A percentile compares a stretch with the other conserved stretches of the same genome.
These are phyloP conservation scores for Xylona heveae DNA, from an alignment of 495 filamentous ascomycete genomes.

Conservation along the genomic window DNA sequence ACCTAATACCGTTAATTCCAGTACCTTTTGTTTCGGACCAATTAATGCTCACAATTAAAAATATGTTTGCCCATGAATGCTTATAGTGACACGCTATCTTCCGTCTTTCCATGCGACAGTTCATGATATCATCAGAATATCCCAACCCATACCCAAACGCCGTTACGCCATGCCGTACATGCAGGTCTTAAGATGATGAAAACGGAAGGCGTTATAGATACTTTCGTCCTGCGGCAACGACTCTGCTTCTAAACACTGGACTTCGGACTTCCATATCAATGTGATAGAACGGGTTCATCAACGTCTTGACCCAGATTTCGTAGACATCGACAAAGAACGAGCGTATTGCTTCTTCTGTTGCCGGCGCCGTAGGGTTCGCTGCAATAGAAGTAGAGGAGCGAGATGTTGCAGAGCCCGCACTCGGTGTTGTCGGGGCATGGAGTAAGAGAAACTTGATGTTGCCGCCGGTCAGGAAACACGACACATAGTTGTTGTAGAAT, in stretches of 20 bases:
- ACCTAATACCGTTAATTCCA: too few species aligned
- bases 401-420: slow-evolving; percentile 8
- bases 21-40: too few species aligned
- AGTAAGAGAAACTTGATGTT: slow-evolving; percentile 79
- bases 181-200: too few species aligned
- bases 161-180: too few species aligned
- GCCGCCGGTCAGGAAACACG: slow-evolving; percentile 70
- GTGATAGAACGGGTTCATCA: slow-evolving; percentile 89
- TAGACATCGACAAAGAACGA: slow-evolving; percentile 89
- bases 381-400: slow-evolving; percentile 44
- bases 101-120: too few species aligned
- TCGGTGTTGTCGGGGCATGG: slow-evolving; percentile 32
- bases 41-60: too few species aligned
- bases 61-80: too few species aligned
- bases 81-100: too few species aligned
- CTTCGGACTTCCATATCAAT: slow-evolving; percentile 66
- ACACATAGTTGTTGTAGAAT: slow-evolving; percentile 78
- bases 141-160: too few species aligned
- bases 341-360: slow-evolving; percentile 83
- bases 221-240: slow-evolving; percentile 78
- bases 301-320: slow-evolving; percentile 85
- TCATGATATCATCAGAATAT: too few species aligned
- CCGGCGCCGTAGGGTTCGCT: slow-evolving; percentile 62
- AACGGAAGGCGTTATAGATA: slow-evolving; percentile 62
- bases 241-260: slow-evolving; percentile 59